These are phyloP conservation scores for Alternaria dauci DNA, from an alignment of 2,329 filamentous ascomycete species.

Conservation along the genomic window DNA sequence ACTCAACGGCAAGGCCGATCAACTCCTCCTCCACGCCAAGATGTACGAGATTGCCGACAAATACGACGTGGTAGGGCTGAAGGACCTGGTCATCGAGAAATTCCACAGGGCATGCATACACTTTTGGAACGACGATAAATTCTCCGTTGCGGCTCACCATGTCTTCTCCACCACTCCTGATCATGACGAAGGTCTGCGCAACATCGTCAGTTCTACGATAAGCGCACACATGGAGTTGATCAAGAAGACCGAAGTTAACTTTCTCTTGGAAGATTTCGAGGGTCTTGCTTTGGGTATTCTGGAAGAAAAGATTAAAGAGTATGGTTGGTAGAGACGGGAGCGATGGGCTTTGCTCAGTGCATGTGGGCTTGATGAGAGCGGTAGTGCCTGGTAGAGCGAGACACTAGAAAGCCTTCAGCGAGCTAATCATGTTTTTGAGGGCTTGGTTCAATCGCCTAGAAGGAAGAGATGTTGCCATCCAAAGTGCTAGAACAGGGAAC, in stretches of 20 bases:
- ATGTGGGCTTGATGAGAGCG: background rate
- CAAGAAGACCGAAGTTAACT: background rate
- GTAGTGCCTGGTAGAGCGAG: too few relatives aligned
- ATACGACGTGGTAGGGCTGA: background rate
- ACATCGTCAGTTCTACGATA: background rate
- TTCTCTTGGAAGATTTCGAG: background rate
- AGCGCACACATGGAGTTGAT: background rate
- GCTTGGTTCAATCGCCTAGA: too few relatives aligned
- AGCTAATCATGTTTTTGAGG: too few relatives aligned
- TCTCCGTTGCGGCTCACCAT: background rate
- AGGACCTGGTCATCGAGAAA: background rate
- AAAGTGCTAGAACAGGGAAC: too few relatives aligned
- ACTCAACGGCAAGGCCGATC: background rate
- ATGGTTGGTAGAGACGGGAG: background rate
- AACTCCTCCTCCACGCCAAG: background rate
- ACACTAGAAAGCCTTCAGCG: too few relatives aligned
- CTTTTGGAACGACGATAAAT: background rate
- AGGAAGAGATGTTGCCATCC: too few relatives aligned
- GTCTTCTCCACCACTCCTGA: background rate
- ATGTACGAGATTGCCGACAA: slow-evolving; percentile 11
- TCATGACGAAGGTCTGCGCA: background rate
- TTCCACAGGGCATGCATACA: background rate
- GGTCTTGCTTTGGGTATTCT: background rate
- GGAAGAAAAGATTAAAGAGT: background rate
- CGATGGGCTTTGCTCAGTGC: background rate